Percentiles rank a stretch among this genome's conserved stretches.
Conservation (phyloP, 2,329 filamentous ascomycete genomes). For the Colletotrichum sp. region DNA sequence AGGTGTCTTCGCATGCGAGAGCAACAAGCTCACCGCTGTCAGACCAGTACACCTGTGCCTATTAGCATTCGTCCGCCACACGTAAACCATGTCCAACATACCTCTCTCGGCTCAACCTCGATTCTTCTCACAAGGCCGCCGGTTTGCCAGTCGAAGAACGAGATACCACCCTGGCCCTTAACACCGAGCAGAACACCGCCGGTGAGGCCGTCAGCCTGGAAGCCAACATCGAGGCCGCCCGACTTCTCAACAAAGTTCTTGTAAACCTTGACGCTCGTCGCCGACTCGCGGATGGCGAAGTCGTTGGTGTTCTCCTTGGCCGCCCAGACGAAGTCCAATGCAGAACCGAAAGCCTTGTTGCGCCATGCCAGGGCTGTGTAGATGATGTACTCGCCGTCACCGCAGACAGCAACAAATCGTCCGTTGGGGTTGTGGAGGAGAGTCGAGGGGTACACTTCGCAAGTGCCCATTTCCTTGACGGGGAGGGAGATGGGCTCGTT, state of each 20-base stretch:
- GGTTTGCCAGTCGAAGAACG: slow-evolving; percentile 95
- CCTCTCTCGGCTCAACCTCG: slow-evolving; percentile 72
- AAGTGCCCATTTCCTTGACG: slow-evolving; percentile 93
- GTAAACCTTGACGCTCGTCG: slow-evolving; percentile 95
- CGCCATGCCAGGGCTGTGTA: slow-evolving; percentile 96
- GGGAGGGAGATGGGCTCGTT: slow-evolving; percentile 84
- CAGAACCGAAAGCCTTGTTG: slow-evolving; percentile 96
- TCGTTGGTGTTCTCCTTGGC: slow-evolving; percentile 98
- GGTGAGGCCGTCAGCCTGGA: slow-evolving; percentile 89
- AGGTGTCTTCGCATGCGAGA: slow-evolving; percentile 92
- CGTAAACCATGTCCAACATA: slow-evolving; percentile 18
- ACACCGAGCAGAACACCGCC: slow-evolving; percentile 92
- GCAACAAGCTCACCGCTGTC: slow-evolving; percentile 93
- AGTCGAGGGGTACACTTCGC: slow-evolving; percentile 95
- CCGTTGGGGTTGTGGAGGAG: slow-evolving; percentile 96
- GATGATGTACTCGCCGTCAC: slow-evolving; percentile 98
- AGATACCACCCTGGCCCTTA: slow-evolving; percentile 92
- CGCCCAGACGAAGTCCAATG: slow-evolving; percentile 95
- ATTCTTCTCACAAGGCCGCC: slow-evolving; percentile 90
- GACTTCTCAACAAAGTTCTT: slow-evolving; percentile 96
- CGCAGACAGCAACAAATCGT: slow-evolving; percentile 80
- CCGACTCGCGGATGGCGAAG: slow-evolving; percentile 93
- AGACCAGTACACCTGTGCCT: slow-evolving; percentile 87
- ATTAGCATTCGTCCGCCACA: neutral
- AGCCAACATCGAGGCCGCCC: slow-evolving; percentile 90